Base-by-base conservation (phyloP, 2,329 filamentous ascomycete genomes). In the Neopestalotiopsis rosae region DNA sequence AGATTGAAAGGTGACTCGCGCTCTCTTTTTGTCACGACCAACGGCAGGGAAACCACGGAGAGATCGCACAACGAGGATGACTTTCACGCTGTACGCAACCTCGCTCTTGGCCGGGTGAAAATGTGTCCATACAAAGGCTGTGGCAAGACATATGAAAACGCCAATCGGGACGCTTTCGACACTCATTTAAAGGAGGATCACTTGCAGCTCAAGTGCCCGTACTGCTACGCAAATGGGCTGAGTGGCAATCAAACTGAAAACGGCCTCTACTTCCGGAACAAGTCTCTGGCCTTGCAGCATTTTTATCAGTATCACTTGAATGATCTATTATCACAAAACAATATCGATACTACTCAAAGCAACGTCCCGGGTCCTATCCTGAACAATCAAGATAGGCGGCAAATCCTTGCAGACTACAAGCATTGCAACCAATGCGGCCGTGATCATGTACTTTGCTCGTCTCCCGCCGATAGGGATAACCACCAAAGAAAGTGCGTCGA, bases 71-170 rank as follows among this genome's bases (percentile, higher is more conserved):
- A 85, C 0, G 80, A 84, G 64, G 73, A 72, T 0, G 74, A 80
- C 65, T 74, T 81, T 14, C 78, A 79, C 61, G 71, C 73, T 52
- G 72, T 81, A 61, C 80, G 81, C 32, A 75, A 72, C 52, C 71
- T 81, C 49, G 70, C 79, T 1, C 72, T 84, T 2, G 75, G 77
- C 63, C 79, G 83, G 10, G 74, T 72, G 1, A 70, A 74, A 28
- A 74, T 72, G n/a, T 87, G 84, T 58, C 81, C 81, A 0, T 83
- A 81, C 58, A 45, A 71, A 3, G 76, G 73, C 32, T 86, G 84
- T 67, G 61, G 73, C 0, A 78, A 76, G n/a, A 74, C 72, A 14
- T 83, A 80, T 68, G 72, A 75, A 4, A 71, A 75, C 3, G 70
- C 73, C 17, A 74, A 83, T 3, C 58, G 70, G 1, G 70, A 72